These are phyloP conservation scores for Agrocybe praecox DNA, from an alignment of 768 basidiomycete genomes.

Conservation along the genomic window DNA sequence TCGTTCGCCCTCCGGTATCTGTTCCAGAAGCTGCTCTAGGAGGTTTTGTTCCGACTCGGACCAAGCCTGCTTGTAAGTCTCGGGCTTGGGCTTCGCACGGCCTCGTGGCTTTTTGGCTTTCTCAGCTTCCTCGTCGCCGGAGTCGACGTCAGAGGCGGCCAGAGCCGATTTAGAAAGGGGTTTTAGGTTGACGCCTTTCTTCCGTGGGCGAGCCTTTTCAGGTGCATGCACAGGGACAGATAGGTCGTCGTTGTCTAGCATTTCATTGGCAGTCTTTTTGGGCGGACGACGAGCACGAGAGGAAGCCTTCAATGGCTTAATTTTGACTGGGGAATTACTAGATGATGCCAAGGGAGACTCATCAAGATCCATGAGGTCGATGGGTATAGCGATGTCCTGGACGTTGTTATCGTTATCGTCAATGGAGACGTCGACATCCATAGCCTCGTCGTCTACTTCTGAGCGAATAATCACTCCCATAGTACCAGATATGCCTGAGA, in stretches of 20 bases:
- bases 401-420: constrained; percentile 26
- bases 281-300: constrained; percentile 6
- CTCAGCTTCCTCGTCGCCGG: not conserved
- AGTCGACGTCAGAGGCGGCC: constrained; percentile 9
- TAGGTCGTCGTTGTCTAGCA: not conserved
- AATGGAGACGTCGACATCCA: constrained; percentile 56
- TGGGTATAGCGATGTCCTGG: not conserved
- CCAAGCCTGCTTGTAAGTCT: constrained; percentile 88
- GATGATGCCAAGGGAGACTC: not conserved
- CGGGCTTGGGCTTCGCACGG: constrained; percentile 52
- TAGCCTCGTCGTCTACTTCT: constrained; percentile 63
- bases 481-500: constrained; percentile 19
- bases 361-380: constrained; percentile 3
- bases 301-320: not conserved
- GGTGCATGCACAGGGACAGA: not conserved
- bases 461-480: constrained; percentile 54
- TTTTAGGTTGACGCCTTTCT: constrained; percentile 3
- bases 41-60: constrained; percentile 74
- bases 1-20: constrained; percentile 78
- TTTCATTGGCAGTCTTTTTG: constrained; percentile 4
- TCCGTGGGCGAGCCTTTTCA: constrained; percentile 8
- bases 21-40: constrained; percentile 70
- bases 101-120: constrained; percentile 19
- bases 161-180: constrained; percentile 34
- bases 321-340: not conserved